A percentile compares a stretch with the other conserved stretches of the same genome.
Evolutionary conservation across 2,329 filamentous ascomycete genomes (phyloP).

Genomic region (Basipetospora chlamydospora): DNA sequence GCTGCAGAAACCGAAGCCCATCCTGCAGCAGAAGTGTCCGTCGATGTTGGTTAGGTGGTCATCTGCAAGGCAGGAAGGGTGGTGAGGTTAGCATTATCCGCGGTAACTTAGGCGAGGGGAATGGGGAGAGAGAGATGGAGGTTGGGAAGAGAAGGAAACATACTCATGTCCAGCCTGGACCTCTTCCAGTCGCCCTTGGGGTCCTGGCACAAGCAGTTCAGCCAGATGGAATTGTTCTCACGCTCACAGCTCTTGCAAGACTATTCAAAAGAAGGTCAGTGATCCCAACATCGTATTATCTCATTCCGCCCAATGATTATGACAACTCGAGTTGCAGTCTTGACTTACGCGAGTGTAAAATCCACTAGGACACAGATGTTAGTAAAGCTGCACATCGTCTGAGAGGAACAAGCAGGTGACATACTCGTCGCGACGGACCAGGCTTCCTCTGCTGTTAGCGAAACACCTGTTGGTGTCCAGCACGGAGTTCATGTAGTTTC

Average conservation of each 20-base stretch:
- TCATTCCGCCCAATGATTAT: no score
- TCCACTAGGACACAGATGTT: not conserved
- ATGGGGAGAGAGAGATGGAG: not conserved
- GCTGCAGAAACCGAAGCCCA: constrained; percentile 1
- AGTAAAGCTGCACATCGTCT: not conserved
- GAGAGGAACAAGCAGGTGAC: not conserved
- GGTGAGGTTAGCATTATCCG: not conserved
- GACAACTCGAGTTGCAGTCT: no score
- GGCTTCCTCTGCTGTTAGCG: not conserved
- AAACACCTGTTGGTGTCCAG: not conserved
- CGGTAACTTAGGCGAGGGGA: not conserved
- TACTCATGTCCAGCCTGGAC: not conserved
- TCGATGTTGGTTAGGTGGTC: not conserved
- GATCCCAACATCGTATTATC: not conserved
- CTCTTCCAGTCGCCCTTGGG: not conserved
- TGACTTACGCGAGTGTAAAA: no score
- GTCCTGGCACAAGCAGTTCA: not conserved
- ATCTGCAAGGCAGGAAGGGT: not conserved
- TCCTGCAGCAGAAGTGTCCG: constrained; percentile 1
- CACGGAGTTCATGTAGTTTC: not conserved
- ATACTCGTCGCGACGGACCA: not conserved
- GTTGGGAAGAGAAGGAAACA: not conserved
- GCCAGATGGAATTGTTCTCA: no score
- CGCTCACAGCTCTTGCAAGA: not conserved
- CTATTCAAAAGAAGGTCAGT: not conserved